Evolutionary conservation across 495 filamentous ascomycete genomes (phyloP).

Genomic region (Apiosordaria backusii): DNA sequence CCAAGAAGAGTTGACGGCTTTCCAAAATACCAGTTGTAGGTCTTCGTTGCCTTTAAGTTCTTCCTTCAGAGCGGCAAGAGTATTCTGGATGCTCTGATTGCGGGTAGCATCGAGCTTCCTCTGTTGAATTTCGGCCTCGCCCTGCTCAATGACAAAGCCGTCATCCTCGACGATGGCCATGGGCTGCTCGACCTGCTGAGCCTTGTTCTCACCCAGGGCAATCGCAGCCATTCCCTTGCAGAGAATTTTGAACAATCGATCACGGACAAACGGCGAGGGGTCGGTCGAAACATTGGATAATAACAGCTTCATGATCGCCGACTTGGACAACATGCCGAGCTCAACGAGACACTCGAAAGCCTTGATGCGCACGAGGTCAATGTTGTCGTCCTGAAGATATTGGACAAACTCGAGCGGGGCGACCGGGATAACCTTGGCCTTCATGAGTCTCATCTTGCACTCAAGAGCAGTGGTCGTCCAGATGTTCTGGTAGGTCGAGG

Average conservation of each 20-base stretch:
- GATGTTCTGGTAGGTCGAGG: constrained; percentile 84
- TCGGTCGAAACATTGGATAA: constrained; percentile 70
- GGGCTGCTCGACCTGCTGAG: constrained; percentile 26
- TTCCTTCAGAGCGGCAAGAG: constrained; percentile 67
- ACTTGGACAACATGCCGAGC: constrained; percentile 63
- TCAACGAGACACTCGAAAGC: constrained; percentile 80
- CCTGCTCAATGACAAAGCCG: constrained; percentile 77
- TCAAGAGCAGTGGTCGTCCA: constrained; percentile 78
- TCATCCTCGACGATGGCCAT: constrained; percentile 39
- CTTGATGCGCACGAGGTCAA: constrained; percentile 73
- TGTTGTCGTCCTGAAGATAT: constrained; percentile 74
- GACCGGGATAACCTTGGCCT: constrained; percentile 60
- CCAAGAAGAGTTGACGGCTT: constrained; percentile 64
- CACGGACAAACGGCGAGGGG: constrained; percentile 74
- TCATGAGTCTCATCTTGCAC: constrained; percentile 71
- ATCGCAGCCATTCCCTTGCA: constrained; percentile 70
- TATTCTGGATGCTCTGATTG: constrained; percentile 70
- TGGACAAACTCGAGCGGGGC: constrained; percentile 68
- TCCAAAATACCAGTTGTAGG: constrained; percentile 72
- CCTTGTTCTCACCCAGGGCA: constrained; percentile 64
- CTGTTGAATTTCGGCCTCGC: constrained; percentile 55
- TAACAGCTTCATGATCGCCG: constrained; percentile 63
- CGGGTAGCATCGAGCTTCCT: constrained; percentile 67
- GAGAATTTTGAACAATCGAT: constrained; percentile 63
- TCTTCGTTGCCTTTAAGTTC: constrained; percentile 60